Conservation (phyloP, 345 rosid genomes). For the Eutrema japonicum region DNA sequence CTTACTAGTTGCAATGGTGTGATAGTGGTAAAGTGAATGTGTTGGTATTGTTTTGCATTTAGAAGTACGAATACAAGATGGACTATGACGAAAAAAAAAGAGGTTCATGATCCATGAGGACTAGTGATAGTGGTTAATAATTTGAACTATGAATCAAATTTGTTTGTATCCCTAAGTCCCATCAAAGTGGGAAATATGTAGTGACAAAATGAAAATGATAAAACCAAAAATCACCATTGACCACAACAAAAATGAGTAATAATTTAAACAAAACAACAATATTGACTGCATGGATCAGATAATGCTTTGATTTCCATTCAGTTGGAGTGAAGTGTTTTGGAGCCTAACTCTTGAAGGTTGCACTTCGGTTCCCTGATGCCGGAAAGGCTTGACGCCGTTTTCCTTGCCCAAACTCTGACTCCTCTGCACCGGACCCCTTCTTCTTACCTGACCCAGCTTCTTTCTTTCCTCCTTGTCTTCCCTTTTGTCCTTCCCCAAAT, state of each 20-base stretch:
- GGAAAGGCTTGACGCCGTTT: conserved; percentile 51
- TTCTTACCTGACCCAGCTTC: conserved; percentile 37
- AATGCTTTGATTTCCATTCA: background rate
- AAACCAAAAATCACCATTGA: background rate
- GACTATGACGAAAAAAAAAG: no score
- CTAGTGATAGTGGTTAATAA: background rate
- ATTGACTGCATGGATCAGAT: conserved; percentile 9
- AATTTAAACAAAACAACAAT: background rate
- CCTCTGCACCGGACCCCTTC: conserved; percentile 31
- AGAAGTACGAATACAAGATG: no score
- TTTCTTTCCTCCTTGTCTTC: conserved; percentile 38
- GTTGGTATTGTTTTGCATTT: no score
- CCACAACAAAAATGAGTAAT: conserved; percentile 13
- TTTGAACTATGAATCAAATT: background rate
- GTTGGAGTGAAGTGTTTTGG: conserved; percentile 1
- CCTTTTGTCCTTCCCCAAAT: conserved; percentile 38
- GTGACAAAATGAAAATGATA: conserved; percentile 1
- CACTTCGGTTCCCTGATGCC: conserved; percentile 46
- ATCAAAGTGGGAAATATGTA: background rate
- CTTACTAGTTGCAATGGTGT: no score
- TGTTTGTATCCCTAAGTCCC: conserved; percentile 10
- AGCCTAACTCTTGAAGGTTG: conserved; percentile 40
- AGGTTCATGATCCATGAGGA: background rate
- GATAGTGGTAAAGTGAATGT: no score
- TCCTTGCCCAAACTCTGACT: conserved; percentile 46